Conservation (phyloP, 2,329 filamentous ascomycete genomes). For the Ophiocordyceps sinensis region DNA sequence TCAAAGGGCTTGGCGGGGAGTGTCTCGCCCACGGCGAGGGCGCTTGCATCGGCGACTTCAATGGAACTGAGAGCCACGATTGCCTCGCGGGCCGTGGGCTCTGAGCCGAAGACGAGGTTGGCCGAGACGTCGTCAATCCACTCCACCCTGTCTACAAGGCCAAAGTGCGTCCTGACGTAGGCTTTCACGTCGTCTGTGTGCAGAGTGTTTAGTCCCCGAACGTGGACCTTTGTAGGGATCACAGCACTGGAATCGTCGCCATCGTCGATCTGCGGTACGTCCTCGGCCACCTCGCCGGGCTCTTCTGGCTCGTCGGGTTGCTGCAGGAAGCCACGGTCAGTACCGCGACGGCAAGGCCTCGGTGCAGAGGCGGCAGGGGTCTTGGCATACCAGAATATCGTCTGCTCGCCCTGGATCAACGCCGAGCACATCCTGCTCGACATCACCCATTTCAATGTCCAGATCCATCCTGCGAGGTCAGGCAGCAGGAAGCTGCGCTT, state of each 20-base stretch:
- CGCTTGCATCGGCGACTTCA: constrained; percentile 36
- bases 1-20: constrained; percentile 56
- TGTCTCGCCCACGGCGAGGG: constrained; percentile 45
- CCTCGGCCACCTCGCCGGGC: constrained; percentile 22
- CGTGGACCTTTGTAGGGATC: constrained; percentile 52
- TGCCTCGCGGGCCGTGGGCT: constrained; percentile 36
- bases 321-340: constrained; percentile 7
- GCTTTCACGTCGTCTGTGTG: constrained; percentile 66
- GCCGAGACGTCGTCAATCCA: constrained; percentile 93
- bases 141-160: constrained; percentile 51
- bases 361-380: too few species aligned
- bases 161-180: constrained; percentile 57
- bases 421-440: constrained; percentile 16
- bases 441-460: constrained; percentile 59
- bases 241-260: constrained; percentile 12
- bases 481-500: not conserved
- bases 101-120: constrained; percentile 62
- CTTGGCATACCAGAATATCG: constrained; percentile 19
- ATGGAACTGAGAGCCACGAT: constrained; percentile 37
- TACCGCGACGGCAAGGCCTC: not conserved
- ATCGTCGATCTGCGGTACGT: constrained; percentile 11
- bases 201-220: constrained; percentile 70
- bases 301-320: constrained; percentile 22
- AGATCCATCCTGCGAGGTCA: constrained; percentile 40
- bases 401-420: constrained; percentile 15